phyloP scores from a whole-genome alignment of 129 eudicot species.

The Chrysanthemum makinoi region DNA sequence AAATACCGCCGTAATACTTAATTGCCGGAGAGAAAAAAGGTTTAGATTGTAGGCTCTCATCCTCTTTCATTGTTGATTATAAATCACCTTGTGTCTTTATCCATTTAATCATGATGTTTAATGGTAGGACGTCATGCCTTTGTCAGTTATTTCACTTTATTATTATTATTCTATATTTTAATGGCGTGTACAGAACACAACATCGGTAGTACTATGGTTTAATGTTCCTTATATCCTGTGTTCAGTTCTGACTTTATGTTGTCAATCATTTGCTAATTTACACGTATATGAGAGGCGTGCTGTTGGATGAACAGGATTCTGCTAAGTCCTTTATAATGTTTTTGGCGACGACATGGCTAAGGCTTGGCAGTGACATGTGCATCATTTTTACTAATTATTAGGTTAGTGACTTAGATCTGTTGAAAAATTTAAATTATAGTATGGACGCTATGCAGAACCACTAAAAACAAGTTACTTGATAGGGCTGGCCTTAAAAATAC shows the following conservation, averaged over 20 bases:
- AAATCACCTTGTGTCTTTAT: conserved; percentile 22
- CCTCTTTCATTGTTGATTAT: conserved; percentile 22
- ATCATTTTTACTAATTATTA: conserved; percentile 2
- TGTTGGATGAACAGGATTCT: background rate
- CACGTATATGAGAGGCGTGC: background rate
- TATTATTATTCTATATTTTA: background rate
- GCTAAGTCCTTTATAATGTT: background rate
- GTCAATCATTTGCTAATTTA: conserved; percentile 9
- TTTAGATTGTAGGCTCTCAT: background rate
- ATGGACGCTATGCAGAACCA: background rate
- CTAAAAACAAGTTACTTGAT: conserved; percentile 8
- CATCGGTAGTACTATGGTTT: background rate
- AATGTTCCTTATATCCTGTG: conserved; percentile 6
- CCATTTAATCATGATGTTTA: conserved; percentile 20
- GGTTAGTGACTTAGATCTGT: background rate
- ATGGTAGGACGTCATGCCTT: conserved; percentile 23
- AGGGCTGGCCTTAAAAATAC: background rate
- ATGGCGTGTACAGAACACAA: conserved; percentile 15
- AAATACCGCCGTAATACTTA: too few relatives aligned
- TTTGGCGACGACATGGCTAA: conserved; percentile 13
- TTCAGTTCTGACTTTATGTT: background rate
- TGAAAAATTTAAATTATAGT: background rate
- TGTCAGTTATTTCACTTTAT: conserved; percentile 21
- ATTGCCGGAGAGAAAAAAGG: background rate
- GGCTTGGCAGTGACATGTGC: conserved; percentile 4